Base-by-base conservation (phyloP, 2,329 filamentous ascomycete species). In the Apiospora marii region DNA sequence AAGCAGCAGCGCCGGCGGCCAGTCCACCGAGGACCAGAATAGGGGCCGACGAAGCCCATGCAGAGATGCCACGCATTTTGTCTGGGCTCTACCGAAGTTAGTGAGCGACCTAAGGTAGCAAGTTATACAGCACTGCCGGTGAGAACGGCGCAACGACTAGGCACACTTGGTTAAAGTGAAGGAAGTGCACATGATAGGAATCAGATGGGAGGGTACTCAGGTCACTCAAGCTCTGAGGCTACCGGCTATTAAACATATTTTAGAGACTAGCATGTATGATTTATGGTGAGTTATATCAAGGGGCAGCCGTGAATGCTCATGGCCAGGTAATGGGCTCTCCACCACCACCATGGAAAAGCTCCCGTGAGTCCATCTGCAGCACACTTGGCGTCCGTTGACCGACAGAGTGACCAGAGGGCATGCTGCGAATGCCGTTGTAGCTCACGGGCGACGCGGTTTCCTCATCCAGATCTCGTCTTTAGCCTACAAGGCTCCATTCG, bases 401-500 rank as follows among this genome's bases (percentile, higher is more conserved):
- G 41, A n/a, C 34, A 41, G 58, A n/a, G 16, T 4, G n/a, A 34
- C 34, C 34, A 64, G 16, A 34, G 19, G 58, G 6, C 58, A 41
- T 41, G 34, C 30, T n/a, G 34, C 22, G 53, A 41, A 14, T 64
- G 4, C 13, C 12, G 58, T 2, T 19, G n/a, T 19, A 41, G 10
- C 34, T 3, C 19, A 37, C 5, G 37, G 58, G 58, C 34, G 58
- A 64, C 13, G 34, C 34, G 58, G 34, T 30, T 64, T 64, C 58
- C 34, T 30, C 41, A 64, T 64, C 34, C 41, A 64, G 58, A 41
- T 24, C 19, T 14, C 41, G 30, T 41, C 34, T 64, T 64, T 64
- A 64, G 58, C 58, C 58, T 64, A 41, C 19, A 41, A 64, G 58
- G 34, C 58, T 64, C 19, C 5, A 64, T n/a, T n/a, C 34, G 58